These are phyloP conservation scores for Chaetothyriales sp. DNA, from an alignment of 2,329 filamentous ascomycete genomes.

Conservation along the genomic window DNA sequence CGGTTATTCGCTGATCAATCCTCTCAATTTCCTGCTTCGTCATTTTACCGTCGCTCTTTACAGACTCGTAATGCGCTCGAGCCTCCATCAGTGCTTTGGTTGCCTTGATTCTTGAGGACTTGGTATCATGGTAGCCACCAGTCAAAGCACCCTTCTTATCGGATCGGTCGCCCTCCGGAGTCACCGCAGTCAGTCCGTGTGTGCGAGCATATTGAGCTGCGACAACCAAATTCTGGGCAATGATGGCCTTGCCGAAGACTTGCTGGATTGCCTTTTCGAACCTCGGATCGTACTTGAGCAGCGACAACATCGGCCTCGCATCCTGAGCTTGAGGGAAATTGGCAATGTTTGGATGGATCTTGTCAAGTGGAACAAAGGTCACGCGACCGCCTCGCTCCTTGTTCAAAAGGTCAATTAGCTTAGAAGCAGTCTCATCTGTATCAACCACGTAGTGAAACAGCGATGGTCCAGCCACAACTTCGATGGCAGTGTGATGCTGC, in stretches of 20 bases:
- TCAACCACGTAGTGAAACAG: constrained; percentile 96
- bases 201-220: constrained; percentile 85
- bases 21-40: constrained; percentile 58
- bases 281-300: constrained; percentile 61
- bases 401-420: constrained; percentile 65
- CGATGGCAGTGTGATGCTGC: constrained; percentile 79
- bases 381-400: constrained; percentile 70
- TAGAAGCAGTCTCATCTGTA: constrained; percentile 72
- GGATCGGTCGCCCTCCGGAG: constrained; percentile 82
- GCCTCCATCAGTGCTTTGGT: constrained; percentile 62
- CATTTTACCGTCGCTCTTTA: constrained; percentile 49
- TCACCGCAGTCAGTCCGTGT: constrained; percentile 85
- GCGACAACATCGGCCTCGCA: constrained; percentile 73
- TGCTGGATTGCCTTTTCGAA: constrained; percentile 84
- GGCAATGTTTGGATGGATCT: constrained; percentile 54
- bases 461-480: constrained; percentile 83
- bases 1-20: constrained; percentile 80
- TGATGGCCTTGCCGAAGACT: constrained; percentile 88
- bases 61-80: constrained; percentile 58
- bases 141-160: constrained; percentile 93
- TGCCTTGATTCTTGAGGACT: constrained; percentile 74
- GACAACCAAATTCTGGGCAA: constrained; percentile 78
- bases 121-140: constrained; percentile 81
- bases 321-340: constrained; percentile 79
- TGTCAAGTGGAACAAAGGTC: constrained; percentile 87